Evolutionary conservation across 257 asterid species (phyloP), one percentile per base, ranked within the genome.

Genomic region (Capsicum chinense): DNA sequence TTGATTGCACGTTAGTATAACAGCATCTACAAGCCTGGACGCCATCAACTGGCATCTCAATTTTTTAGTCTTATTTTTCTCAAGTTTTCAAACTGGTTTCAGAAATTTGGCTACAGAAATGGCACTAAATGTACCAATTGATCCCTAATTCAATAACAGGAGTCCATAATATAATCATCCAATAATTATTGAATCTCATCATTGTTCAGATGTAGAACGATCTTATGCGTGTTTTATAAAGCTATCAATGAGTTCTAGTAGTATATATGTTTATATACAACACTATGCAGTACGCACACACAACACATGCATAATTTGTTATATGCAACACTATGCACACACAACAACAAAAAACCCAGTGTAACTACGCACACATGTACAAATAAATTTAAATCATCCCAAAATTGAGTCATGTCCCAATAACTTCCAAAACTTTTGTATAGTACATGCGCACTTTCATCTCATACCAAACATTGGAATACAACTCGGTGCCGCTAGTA

Each of bases 41-140:
- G 26, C 62, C 48, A 48, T 74, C 80, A 50, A 74, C 21, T 50
- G n/a, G 60, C 42, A 48, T 76, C 81, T 50, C 62, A 76, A 50
- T 0, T 11, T n/a, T 50, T 1, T 0, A 0, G 12, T 12, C 19
- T 50, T 12, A 19, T 50, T 74, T 71, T 56, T 74, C 21, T 50
- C 62, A 11, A 26, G 26, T 76, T 47, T 13, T 76, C 21, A 76
- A 7, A 50, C 58, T 21, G 44, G 60, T 71, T 6, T 37, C 58
- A 50, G 81, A 76, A 52, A 52, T 76, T 76, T 76, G 48, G 63
- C 81, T 21, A 21, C 63, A 50, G 1, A 7, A 76, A 52, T 13
- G 81, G 52, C 81, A 76, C 14, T 10, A 50, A 57, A 52, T 7
- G 14, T 52, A 62, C 62, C 60, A 52, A 76, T 52, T 52, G 81